Base-by-base conservation (phyloP, 306 rosid genomes). In the Lagenaria siceraria region DNA sequence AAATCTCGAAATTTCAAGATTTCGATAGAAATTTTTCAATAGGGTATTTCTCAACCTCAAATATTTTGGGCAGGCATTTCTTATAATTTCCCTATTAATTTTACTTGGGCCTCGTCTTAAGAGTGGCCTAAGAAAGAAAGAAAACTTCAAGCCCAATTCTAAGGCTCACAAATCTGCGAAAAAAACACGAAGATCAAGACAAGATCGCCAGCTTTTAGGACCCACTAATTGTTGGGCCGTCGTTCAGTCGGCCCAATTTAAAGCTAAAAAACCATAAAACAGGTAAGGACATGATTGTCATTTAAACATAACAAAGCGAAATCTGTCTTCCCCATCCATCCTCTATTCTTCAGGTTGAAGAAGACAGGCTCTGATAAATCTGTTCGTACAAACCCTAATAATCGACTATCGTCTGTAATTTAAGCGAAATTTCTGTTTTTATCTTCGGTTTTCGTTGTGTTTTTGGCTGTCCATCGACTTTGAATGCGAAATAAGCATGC, bases 401-500 rank as follows among this genome's bases (percentile, higher is more conserved):
- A 18, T 74, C 55, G 8, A 38, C 25, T 1, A 13, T 43, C 21
- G 14, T 76, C 43, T 2, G 7, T 35, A 31, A 55, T 75, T 21
- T 0, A 46, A 46, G 21, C 56, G 24, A 48, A 22, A 1, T 77
- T 31, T 43, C 19, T 36, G 56, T 7, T 48, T 29, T 46, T 33
- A 22, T 13, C 49, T 62, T 31, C 19, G 40, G 15, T 31, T 63
- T 21, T 49, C 38, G 12, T n/a, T 29, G 3, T 13, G 0, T 19
- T 51, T 25, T 18, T 27, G 59, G 25, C 43, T 27, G 7, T 8
- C 13, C 24, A 46, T 70, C 22, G 46, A 3, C 43, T 61, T 79
- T 76, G 75, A 56, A 81, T 62, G 86, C 88, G 76, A 80, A 77
- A 61, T 35, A 79, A 83, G 80, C 79, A 94, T 94, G 98, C 98